Conservation (phyloP, 2,329 filamentous ascomycete species). For the Apiospora hydei region DNA sequence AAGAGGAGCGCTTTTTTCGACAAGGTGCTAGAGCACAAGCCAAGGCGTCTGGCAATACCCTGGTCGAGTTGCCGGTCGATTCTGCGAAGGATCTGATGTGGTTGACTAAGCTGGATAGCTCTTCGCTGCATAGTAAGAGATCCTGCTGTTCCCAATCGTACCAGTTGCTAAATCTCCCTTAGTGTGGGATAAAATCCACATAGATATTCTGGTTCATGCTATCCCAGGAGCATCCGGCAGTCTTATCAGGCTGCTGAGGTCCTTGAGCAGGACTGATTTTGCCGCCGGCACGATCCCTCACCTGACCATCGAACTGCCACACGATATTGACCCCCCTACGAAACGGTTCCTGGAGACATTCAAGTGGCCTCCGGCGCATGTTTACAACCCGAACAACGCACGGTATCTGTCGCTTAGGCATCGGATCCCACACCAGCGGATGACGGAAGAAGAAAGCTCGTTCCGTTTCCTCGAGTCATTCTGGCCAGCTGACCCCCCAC, state of each 20-base stretch:
- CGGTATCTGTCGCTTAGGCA: conserved; percentile 74
- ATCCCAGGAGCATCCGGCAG: conserved; percentile 74
- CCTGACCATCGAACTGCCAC: conserved; percentile 84
- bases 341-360: conserved; percentile 69
- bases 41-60: conserved; percentile 58
- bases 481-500: conserved; percentile 71
- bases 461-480: conserved; percentile 85
- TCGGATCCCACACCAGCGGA: conserved; percentile 67
- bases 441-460: conserved; percentile 74
- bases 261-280: conserved; percentile 79
- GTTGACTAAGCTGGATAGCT: conserved; percentile 79
- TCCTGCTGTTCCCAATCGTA: neutral
- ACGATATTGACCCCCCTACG: conserved; percentile 70
- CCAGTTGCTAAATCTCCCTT: conserved; percentile 15
- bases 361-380: conserved; percentile 67
- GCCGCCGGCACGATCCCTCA: conserved; percentile 72
- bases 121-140: conserved; percentile 67
- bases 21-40: conserved; percentile 65
- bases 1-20: conserved; percentile 75
- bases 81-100: conserved; percentile 72
- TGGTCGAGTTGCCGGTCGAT: conserved; percentile 77
- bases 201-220: conserved; percentile 88
- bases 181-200: conserved; percentile 79
- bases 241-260: conserved; percentile 78
- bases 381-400: conserved; percentile 49